These are phyloP conservation scores for Orbilia javanica DNA, from an alignment of 2,329 filamentous ascomycete species.

Conservation along the genomic window DNA sequence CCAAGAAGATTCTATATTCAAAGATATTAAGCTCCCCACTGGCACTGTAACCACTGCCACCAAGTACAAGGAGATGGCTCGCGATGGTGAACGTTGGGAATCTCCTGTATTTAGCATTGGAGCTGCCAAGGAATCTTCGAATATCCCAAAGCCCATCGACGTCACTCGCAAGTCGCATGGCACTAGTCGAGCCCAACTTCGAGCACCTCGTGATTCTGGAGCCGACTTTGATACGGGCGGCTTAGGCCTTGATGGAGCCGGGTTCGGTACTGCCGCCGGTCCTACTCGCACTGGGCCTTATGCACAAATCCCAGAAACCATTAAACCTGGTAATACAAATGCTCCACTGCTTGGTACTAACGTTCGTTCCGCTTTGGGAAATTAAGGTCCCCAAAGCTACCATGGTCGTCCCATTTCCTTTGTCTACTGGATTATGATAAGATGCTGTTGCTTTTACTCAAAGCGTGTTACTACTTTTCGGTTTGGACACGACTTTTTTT, in stretches of 20 bases:
- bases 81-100: constrained; percentile 93
- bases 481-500: neutral
- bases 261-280: constrained; percentile 11
- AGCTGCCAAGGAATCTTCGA: constrained; percentile 76
- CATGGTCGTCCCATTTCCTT: constrained; percentile 6
- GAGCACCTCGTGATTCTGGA: constrained; percentile 46
- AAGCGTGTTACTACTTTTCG: neutral
- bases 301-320: constrained; percentile 31
- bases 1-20: constrained; percentile 91
- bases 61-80: constrained; percentile 88
- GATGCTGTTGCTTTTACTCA: constrained; percentile 1
- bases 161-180: constrained; percentile 73
- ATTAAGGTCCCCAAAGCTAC: constrained; percentile 22
- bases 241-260: constrained; percentile 35
- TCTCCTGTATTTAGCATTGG: constrained; percentile 93
- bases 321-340: constrained; percentile 21
- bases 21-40: constrained; percentile 83
- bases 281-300: constrained; percentile 41
- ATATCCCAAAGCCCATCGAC: constrained; percentile 73
- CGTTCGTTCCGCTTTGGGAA: constrained; percentile 38
- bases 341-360: constrained; percentile 21
- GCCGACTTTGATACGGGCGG: constrained; percentile 45
- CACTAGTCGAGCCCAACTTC: constrained; percentile 62
- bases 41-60: constrained; percentile 94
- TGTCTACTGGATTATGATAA: constrained; percentile 12